Evolutionary conservation across 495 filamentous ascomycete species (phyloP).

Genomic region (Tetracladium marchalianum): DNA sequence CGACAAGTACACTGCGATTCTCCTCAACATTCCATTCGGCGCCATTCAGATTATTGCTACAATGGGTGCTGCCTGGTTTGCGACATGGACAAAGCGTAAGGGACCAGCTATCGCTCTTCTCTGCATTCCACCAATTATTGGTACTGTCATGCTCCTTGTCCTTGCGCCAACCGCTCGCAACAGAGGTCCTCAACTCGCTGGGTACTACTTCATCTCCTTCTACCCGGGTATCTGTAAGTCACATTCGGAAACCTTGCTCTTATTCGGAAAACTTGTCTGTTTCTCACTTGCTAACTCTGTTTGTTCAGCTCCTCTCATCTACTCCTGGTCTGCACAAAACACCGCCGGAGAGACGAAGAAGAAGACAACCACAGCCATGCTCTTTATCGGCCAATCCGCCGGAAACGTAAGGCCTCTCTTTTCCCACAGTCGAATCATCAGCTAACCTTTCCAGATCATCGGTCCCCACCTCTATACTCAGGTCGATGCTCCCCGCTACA

Average conservation of each 20-base stretch:
- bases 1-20: constrained; percentile 44
- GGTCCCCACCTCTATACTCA: constrained; percentile 28
- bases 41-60: constrained; percentile 50
- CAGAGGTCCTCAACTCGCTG: constrained; percentile 40
- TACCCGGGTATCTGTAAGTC: constrained; percentile 5
- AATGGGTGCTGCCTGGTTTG: constrained; percentile 45
- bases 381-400: constrained; percentile 47
- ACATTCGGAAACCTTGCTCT: constrained; percentile 38
- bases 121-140: constrained; percentile 47
- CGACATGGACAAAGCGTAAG: constrained; percentile 43
- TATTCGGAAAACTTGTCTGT: constrained; percentile 49
- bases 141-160: constrained; percentile 43
- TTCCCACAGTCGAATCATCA: not conserved
- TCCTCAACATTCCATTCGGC: constrained; percentile 56
- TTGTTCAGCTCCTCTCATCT: constrained; percentile 42
- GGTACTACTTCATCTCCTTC: constrained; percentile 42
- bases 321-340: constrained; percentile 53
- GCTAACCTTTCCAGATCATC: constrained; percentile 6
- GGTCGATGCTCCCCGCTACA: constrained; percentile 43
- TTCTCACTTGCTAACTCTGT: constrained; percentile 1
- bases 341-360: constrained; percentile 57
- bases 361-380: constrained; percentile 46
- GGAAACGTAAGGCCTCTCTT: constrained; percentile 49
- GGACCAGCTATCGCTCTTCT: constrained; percentile 41
- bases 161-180: constrained; percentile 34